Evolutionary conservation across 176 grass and related monocot species (phyloP).

Genomic region (Microstegium vimineum): DNA sequence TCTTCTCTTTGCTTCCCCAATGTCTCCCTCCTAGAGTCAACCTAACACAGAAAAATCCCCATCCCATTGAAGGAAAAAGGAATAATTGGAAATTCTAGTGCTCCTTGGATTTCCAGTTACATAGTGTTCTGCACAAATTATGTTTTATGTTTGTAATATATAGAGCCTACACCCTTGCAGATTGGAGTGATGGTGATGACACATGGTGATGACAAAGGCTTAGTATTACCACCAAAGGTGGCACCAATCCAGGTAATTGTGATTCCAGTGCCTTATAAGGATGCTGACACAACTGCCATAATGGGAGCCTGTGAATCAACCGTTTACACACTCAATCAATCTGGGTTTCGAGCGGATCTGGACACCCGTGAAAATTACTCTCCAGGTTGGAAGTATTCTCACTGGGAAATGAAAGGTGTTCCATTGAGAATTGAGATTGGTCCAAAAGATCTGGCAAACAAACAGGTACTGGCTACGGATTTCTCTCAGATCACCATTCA

Average conservation of each 20-base stretch:
- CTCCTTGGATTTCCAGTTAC: neutral
- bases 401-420: slow-evolving; percentile 99
- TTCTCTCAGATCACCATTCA: neutral
- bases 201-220: slow-evolving; percentile 94
- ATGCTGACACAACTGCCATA: slow-evolving; percentile 83
- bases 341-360: slow-evolving; percentile 58
- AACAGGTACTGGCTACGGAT: slow-evolving; percentile 50
- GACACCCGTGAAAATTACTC: slow-evolving; percentile 92
- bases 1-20: neutral
- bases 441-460: slow-evolving; percentile 88
- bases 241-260: slow-evolving; percentile 82
- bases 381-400: slow-evolving; percentile 95
- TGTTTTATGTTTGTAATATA: neutral
- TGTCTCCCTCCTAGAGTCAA: neutral
- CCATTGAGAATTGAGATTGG: slow-evolving; percentile 97
- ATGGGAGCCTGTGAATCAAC: slow-evolving; percentile 65
- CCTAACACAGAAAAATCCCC: neutral
- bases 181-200: slow-evolving; percentile 95
- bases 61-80: neutral
- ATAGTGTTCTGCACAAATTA: neutral
- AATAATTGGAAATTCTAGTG: neutral
- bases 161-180: slow-evolving; percentile 25
- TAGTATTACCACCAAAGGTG: slow-evolving; percentile 88
- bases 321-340: slow-evolving; percentile 44
- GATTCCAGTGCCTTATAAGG: slow-evolving; percentile 87